Evolutionary conservation across 164 flowering plant species (phyloP).

Genomic region (Amborella trichopoda): DNA sequence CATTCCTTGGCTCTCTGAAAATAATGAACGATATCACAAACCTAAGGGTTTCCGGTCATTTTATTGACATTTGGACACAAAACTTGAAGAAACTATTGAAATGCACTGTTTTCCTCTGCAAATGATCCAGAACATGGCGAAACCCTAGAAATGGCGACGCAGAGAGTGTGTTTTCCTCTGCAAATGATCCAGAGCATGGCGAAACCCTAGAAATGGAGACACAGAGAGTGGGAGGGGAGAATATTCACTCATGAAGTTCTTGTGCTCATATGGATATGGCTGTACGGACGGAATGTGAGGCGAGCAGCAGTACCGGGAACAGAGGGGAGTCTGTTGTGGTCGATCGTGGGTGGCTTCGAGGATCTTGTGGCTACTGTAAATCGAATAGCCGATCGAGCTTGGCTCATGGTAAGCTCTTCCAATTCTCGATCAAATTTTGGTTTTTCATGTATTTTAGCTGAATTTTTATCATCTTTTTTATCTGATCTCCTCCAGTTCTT

Average conservation of each 20-base stretch:
- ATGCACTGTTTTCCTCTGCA: neutral
- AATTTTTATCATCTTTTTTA: neutral
- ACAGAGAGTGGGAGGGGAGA: neutral
- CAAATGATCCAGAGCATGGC: neutral
- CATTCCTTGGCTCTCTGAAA: too few species aligned
- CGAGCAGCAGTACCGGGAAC: slow-evolving; percentile 29
- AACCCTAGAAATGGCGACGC: neutral
- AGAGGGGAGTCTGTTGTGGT: slow-evolving; percentile 43
- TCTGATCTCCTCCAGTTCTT: neutral
- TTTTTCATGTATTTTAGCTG: neutral
- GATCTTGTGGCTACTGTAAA: slow-evolving; percentile 77
- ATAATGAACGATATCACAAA: too few species aligned
- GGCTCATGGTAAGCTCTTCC: slow-evolving; percentile 39
- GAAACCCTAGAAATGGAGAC: neutral
- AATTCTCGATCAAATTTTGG: neutral
- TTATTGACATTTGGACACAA: too few species aligned
- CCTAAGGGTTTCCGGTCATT: too few species aligned
- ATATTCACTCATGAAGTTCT: too few species aligned
- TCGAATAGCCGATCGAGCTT: slow-evolving; percentile 41
- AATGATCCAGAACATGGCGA: neutral
- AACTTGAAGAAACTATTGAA: too few species aligned
- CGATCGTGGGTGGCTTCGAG: slow-evolving; percentile 39
- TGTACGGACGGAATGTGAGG: slow-evolving; percentile 25
- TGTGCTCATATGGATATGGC: neutral
- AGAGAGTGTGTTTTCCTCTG: neutral